Evolutionary conservation across 2,329 filamentous ascomycete genomes (phyloP).

Genomic region (Colletotrichum gigasporum): DNA sequence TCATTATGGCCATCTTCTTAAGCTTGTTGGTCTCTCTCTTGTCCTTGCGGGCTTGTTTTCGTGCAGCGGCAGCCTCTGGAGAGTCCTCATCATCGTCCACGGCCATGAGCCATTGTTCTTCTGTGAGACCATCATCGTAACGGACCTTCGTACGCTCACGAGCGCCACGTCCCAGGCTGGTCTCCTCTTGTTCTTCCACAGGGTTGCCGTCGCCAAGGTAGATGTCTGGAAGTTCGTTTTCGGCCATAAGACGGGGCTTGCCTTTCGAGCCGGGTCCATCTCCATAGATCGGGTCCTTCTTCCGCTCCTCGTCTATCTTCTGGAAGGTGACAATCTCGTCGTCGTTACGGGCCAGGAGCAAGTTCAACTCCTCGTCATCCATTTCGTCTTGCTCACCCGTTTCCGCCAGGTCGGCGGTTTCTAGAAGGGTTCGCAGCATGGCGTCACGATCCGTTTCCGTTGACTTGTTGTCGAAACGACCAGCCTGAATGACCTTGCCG

Average conservation of each 20-base stretch:
- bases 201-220: conserved; percentile 89
- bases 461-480: conserved; percentile 99
- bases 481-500: conserved; percentile 98
- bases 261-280: conserved; percentile 68
- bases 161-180: conserved; percentile 83
- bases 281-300: conserved; percentile 75
- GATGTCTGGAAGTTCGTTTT: conserved; percentile 91
- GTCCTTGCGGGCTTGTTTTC: conserved; percentile 87
- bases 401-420: conserved; percentile 79
- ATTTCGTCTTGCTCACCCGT: conserved; percentile 89
- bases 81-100: conserved; percentile 96
- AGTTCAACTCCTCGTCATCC: conserved; percentile 97
- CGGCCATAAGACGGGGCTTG: conserved; percentile 82
- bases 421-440: conserved; percentile 91
- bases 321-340: conserved; percentile 83
- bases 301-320: conserved; percentile 81
- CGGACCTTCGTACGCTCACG: conserved; percentile 93
- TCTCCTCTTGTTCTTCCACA: conserved; percentile 80
- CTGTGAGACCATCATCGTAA: conserved; percentile 96
- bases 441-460: conserved; percentile 98
- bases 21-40: conserved; percentile 81
- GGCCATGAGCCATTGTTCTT: conserved; percentile 98
- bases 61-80: conserved; percentile 90
- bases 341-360: conserved; percentile 90
- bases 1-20: conserved; percentile 56